phyloP scores from a whole-genome alignment of 116 monocot genomes.

The Cymodocea nodosa region DNA sequence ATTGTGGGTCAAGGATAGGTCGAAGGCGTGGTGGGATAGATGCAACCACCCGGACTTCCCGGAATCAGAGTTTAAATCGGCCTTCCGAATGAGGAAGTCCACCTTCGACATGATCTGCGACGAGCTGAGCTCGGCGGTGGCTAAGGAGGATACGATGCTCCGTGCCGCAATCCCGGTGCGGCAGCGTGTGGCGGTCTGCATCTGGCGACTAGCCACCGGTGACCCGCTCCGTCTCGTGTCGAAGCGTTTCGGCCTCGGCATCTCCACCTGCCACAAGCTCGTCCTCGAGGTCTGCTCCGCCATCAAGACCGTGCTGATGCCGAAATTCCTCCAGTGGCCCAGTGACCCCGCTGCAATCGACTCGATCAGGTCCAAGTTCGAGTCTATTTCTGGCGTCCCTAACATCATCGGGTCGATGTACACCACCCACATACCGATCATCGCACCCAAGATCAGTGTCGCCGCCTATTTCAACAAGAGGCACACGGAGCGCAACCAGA shows the following conservation, averaged over 20 bases:
- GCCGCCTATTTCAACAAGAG: slow-evolving; percentile 7
- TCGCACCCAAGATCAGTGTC: slow-evolving; percentile 16
- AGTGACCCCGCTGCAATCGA: slow-evolving; percentile 10
- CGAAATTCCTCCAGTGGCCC: slow-evolving; percentile 61
- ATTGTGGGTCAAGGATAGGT: slow-evolving; percentile 62
- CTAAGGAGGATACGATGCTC: slow-evolving; percentile 79
- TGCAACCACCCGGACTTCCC: slow-evolving; percentile 53
- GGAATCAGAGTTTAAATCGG: slow-evolving; percentile 34
- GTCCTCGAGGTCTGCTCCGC: slow-evolving; percentile 91
- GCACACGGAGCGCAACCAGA: slow-evolving; percentile 77
- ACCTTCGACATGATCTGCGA: slow-evolving; percentile 77
- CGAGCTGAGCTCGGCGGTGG: slow-evolving; percentile 50
- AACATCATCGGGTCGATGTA: slow-evolving; percentile 47
- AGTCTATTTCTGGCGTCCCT: slow-evolving; percentile 43
- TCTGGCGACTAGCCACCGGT: slow-evolving; percentile 78
- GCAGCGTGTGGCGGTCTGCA: slow-evolving; percentile 82
- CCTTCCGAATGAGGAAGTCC: slow-evolving; percentile 35
- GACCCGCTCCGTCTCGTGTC: slow-evolving; percentile 76
- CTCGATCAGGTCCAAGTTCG: slow-evolving; percentile 31
- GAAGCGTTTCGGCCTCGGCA: slow-evolving; percentile 79
- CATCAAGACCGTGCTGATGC: slow-evolving; percentile 67
- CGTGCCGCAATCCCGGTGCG: slow-evolving; percentile 74
- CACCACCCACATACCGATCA: slow-evolving; percentile 90
- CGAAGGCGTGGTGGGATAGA: slow-evolving; percentile 54
- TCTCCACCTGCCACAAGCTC: slow-evolving; percentile 93